Conservation (phyloP, 176 grass and related monocot genomes). For the Echinochloa phyllopogon region DNA sequence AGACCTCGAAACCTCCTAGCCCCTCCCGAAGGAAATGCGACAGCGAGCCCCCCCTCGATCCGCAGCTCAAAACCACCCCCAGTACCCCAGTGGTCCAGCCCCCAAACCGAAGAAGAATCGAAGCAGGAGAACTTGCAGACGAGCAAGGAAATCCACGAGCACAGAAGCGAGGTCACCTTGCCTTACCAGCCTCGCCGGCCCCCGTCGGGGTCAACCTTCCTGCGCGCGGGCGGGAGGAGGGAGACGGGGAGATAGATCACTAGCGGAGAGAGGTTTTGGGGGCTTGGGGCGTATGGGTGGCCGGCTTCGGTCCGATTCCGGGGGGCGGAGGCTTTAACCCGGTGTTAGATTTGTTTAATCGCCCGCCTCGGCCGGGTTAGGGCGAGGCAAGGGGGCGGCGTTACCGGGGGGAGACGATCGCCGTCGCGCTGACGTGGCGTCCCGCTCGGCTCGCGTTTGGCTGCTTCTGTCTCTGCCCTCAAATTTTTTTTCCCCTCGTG, state of each 20-base stretch:
- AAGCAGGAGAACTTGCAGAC: not conserved
- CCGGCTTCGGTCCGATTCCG: not conserved
- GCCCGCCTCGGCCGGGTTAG: not conserved
- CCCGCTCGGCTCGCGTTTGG: not conserved
- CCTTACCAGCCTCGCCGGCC: not conserved
- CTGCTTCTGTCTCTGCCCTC: not conserved
- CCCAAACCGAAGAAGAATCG: not conserved
- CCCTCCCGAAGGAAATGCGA: not conserved
- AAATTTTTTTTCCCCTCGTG: not conserved
- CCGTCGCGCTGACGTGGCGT: slow-evolving; percentile 33
- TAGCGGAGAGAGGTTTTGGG: slow-evolving; percentile 36
- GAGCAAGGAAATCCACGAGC: not conserved
- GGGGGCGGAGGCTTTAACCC: slow-evolving; percentile 22
- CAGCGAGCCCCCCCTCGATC: not conserved
- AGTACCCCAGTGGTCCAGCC: not conserved
- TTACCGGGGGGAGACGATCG: slow-evolving; percentile 1
- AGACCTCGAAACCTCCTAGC: not conserved
- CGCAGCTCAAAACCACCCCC: slow-evolving; percentile 1
- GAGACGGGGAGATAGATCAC: not conserved
- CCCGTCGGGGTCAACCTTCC: slow-evolving; percentile 34
- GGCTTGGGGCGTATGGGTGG: not conserved
- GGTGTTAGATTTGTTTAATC: slow-evolving; percentile 25
- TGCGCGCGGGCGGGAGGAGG: not conserved
- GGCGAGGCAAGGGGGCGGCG: not conserved
- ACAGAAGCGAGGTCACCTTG: not conserved